Evolutionary conservation across 306 rosid species (phyloP), one percentile per base, ranked within the genome.

Genomic region (Spatholobus suberectus): DNA sequence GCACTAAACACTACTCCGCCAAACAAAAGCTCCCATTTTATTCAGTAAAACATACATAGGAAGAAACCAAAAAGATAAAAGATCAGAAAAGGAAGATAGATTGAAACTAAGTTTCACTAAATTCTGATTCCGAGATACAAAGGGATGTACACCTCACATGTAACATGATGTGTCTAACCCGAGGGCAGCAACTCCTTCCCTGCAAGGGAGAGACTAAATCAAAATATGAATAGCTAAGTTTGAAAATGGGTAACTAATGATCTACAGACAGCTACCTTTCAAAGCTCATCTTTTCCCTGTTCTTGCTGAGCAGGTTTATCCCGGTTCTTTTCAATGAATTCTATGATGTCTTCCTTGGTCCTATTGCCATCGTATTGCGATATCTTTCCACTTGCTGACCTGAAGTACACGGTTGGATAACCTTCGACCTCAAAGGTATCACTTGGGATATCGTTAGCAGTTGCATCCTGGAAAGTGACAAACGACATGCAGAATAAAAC

Each of bases 341-440:
- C 90, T 46, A 88, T 77, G 73, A 96, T 87, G 81, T 52, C 90
- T 77, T 92, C 97, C 93, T 96, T 96, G 24, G 94, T 69, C 89
- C 97, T 91, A 9, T 75, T 85, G 0, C 94, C 98, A 0, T 87
- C 94, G 38, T 85, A 90, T 2, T 70, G 81, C 9, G 84, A 70
- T 49, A 92, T 1, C 55, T 85, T 91, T 81, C 99, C 99, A 68
- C 93, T 92, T 63, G 97, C 88, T 63, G 98, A 81, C 65, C 78
- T 86, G 78, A 96, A 90, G 86, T 88, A 92, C 80, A 96, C 0
- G 52, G 99, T 96, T 37, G 99, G 99, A 75, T 87, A 96, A 32
- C 98, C 94, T 86, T 96, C 84, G 68, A 94, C 91, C 3, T 91
- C 97, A 23, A 94, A 96, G 73, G 74, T 54, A 0, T 85, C 93